A percentile compares a stretch with the other conserved stretches of the same genome.
Evolutionary conservation across 2,329 filamentous ascomycete genomes (phyloP).

Genomic region (Ophiostoma quercus): DNA sequence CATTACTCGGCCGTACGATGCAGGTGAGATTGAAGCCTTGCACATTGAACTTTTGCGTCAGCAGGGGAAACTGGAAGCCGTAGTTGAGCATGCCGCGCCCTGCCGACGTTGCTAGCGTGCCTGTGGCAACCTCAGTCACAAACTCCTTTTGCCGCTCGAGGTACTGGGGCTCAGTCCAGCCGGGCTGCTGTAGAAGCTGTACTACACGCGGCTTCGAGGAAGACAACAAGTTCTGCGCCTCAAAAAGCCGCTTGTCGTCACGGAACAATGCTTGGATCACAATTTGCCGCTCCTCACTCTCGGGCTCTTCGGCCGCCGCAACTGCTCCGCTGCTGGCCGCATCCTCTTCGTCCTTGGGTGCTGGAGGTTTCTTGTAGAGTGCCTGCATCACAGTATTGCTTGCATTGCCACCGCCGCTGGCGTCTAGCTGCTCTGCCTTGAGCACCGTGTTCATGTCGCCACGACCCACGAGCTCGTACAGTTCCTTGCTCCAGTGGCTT

Average conservation of each 20-base stretch:
- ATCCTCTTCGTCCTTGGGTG: conserved; percentile 52
- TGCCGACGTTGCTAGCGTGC: conserved; percentile 82
- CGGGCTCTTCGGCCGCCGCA: conserved; percentile 67
- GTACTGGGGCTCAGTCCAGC: conserved; percentile 79
- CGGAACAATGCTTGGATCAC: conserved; percentile 84
- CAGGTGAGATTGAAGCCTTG: conserved; percentile 89
- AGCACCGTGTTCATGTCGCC: conserved; percentile 71
- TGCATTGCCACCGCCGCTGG: conserved; percentile 13
- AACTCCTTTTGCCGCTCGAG: conserved; percentile 89
- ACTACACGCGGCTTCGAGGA: conserved; percentile 74
- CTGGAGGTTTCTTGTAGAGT: conserved; percentile 8
- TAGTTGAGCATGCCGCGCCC: conserved; percentile 86
- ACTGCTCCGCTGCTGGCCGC: conserved; percentile 4
- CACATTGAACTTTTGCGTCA: conserved; percentile 88
- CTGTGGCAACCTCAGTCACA: conserved; percentile 76
- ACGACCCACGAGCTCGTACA: conserved; percentile 72
- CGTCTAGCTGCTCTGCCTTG: conserved; percentile 41
- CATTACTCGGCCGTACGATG: conserved; percentile 84
- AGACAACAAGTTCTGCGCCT: conserved; percentile 79
- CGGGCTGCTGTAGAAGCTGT: conserved; percentile 67
- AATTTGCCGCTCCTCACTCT: conserved; percentile 75
- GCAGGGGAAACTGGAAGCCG: conserved; percentile 75
- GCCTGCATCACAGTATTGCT: conserved; percentile 13
- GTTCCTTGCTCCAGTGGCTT: conserved; percentile 63
- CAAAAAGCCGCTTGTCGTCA: conserved; percentile 82